A percentile compares a stretch with the other conserved stretches of the same genome.
Conservation (phyloP, 495 filamentous ascomycete species). For the Neurospora sp. region DNA sequence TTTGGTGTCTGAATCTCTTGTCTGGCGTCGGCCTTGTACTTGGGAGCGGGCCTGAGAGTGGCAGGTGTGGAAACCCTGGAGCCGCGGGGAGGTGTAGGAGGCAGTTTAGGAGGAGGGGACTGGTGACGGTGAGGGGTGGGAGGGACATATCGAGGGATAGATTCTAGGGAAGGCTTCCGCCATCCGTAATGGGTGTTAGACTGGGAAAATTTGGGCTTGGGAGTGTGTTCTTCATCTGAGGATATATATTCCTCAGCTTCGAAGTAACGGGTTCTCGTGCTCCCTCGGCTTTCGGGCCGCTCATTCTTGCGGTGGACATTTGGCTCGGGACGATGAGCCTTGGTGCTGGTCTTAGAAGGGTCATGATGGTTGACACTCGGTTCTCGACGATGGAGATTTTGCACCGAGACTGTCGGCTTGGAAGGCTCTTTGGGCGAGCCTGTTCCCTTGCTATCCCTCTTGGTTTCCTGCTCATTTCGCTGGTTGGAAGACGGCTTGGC, state of each 20-base stretch:
- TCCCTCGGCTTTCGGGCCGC: fast-evolving
- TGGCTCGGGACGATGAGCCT: not conserved
- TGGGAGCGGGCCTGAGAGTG: not conserved
- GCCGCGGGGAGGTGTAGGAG: not conserved
- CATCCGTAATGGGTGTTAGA: fast-evolving
- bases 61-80: not conserved
- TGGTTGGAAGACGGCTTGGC: not conserved
- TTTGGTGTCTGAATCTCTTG: not conserved
- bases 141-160: not conserved
- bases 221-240: not conserved
- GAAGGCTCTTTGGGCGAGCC: not conserved
- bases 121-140: not conserved
- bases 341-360: fast-evolving
- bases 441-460: not conserved
- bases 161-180: not conserved
- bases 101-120: not conserved
- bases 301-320: fast-evolving
- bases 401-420: not conserved
- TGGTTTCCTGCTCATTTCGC: not conserved
- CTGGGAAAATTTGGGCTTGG: not conserved
- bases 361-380: not conserved
- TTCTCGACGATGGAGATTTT: not conserved
- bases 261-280: not conserved
- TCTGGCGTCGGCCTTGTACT: fast-evolving
- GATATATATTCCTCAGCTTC: not conserved